These are phyloP conservation scores for Leccinum variicolor DNA, from an alignment of 768 basidiomycete genomes.

Conservation along the genomic window DNA sequence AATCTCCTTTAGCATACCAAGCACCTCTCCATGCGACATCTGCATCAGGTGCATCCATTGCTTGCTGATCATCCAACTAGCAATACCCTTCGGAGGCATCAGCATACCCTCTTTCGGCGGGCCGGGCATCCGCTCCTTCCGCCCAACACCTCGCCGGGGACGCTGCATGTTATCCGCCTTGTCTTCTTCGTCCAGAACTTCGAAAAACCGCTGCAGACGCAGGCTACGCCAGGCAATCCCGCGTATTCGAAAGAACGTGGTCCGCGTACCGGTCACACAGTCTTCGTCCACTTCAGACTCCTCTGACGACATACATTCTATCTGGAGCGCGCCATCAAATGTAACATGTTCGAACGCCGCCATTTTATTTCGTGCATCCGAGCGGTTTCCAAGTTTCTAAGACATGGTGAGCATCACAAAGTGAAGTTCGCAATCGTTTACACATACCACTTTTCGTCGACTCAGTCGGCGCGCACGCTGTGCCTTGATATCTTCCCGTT, in stretches of 20 bases:
- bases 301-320: slow-evolving; percentile 80
- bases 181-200: slow-evolving; percentile 57
- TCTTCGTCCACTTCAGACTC: slow-evolving; percentile 60
- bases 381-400: slow-evolving; percentile 69
- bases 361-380: slow-evolving; percentile 53
- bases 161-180: slow-evolving; percentile 40
- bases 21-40: slow-evolving; percentile 45
- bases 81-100: slow-evolving; percentile 61
- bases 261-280: slow-evolving; percentile 23
- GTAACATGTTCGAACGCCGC: slow-evolving; percentile 53
- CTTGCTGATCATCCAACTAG: slow-evolving; percentile 75
- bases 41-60: slow-evolving; percentile 51
- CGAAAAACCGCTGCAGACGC: slow-evolving; percentile 59
- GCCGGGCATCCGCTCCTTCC: slow-evolving; percentile 52
- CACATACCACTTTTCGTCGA: slow-evolving; percentile 61
- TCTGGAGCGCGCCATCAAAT: slow-evolving; percentile 68
- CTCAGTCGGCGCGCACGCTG: slow-evolving; percentile 56
- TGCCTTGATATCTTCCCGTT: slow-evolving; percentile 60
- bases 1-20: slow-evolving; percentile 38
- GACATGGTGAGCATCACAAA: not conserved
- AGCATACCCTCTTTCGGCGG: slow-evolving; percentile 52
- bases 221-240: slow-evolving; percentile 67
- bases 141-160: slow-evolving; percentile 57
- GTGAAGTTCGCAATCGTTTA: no score
- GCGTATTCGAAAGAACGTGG: slow-evolving; percentile 48